Evolutionary conservation across 805 yeast genomes (phyloP), one percentile per base, ranked within the genome.

Genomic region (Pichia membranifaciens): DNA sequence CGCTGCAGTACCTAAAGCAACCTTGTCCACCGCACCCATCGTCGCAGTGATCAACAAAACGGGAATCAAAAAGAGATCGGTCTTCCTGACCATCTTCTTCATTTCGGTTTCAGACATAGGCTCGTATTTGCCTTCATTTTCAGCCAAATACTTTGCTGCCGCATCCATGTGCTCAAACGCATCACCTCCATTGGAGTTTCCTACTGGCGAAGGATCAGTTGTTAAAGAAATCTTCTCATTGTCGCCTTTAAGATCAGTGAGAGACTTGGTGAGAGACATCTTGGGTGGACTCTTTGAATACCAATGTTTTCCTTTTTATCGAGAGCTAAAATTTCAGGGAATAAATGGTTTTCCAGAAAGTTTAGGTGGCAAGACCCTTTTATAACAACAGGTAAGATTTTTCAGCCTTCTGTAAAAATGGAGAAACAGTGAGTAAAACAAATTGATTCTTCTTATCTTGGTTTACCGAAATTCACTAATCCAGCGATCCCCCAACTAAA

Each of bases 31-130:
- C 4, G 45, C 45, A 34, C 45, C 45, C 45, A 42, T 42, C 2
- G 45, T 42, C 12, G 45, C 45, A 23, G 45, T 42, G 17, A 42
- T 33, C 18, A 43, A 37, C 29, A 43, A 31, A 43, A 65, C 52
- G 2, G 74, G 74, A 43, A 70, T 47, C 29, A 69, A 46, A 45
- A 59, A 58, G 53, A 60, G 56, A 54, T 70, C 74, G 13, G 68
- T 70, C 47, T 63, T 71, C 53, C 71, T 60, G 34, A 70, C 53
- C 38, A 61, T 57, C 33, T 48, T 50, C 21, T 57, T 54, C 7
- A n/a, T 8, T 45, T 64, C 67, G 43, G 61, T 66, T 18, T 51
- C 57, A 15, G 50, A 53, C 7, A 61, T 50, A 3, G 56, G 46
- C 32, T 42, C 42, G 37, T 13, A 46, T 37, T 38, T 37, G 33